These are phyloP conservation scores for Angophora floribunda DNA, from an alignment of 345 rosid genomes.

Conservation along the genomic window DNA sequence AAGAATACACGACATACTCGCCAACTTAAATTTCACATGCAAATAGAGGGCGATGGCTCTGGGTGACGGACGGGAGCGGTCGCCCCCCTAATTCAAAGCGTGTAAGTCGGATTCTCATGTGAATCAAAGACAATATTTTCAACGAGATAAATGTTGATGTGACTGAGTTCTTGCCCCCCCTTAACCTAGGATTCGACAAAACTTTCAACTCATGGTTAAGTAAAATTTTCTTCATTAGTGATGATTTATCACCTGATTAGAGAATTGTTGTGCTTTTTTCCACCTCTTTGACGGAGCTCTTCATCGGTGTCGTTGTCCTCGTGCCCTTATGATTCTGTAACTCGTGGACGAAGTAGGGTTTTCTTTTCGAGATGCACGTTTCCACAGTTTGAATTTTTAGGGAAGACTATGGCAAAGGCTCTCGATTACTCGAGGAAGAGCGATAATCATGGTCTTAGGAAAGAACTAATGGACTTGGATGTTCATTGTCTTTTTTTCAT, in stretches of 20 bases:
- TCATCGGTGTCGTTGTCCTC: neutral
- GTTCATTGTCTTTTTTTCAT: neutral
- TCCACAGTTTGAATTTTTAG: neutral
- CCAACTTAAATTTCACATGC: neutral
- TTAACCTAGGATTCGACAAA: neutral
- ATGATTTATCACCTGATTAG: neutral
- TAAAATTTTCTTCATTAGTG: neutral
- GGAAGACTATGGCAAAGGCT: neutral
- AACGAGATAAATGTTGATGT: neutral
- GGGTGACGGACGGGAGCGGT: neutral
- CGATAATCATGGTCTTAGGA: neutral
- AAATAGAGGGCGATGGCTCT: neutral
- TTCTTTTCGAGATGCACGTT: neutral
- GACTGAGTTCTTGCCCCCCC: neutral
- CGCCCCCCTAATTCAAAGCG: neutral
- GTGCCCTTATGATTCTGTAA: neutral
- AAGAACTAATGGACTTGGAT: neutral
- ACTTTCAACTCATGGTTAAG: neutral
- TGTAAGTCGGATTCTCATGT: neutral
- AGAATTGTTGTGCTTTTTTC: neutral
- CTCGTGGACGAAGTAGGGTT: neutral
- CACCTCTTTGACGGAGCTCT: neutral
- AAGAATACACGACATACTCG: neutral
- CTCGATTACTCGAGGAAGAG: neutral
- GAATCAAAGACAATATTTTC: neutral